Evolutionary conservation across 257 asterid species (phyloP).

Genomic region (Fraxinus anomala): DNA sequence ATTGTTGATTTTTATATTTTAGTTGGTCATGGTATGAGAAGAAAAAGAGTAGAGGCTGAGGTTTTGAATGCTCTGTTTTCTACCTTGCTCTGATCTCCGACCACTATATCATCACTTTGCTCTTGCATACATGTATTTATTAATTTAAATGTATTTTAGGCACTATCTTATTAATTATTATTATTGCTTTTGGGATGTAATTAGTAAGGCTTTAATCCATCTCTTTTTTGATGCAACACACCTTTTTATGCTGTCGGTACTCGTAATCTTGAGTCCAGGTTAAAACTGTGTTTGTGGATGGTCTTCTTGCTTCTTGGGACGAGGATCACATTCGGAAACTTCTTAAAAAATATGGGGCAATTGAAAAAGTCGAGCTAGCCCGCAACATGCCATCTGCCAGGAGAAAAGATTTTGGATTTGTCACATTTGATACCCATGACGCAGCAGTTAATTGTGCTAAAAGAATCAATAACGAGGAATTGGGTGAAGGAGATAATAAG

Average conservation of each 20-base stretch:
- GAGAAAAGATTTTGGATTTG: constrained; percentile 98
- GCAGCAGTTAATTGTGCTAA: constrained; percentile 91
- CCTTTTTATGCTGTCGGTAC: background rate
- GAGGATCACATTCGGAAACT: constrained; percentile 73
- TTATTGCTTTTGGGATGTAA: background rate
- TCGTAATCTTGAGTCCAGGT: constrained; percentile 56
- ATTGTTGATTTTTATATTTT: background rate
- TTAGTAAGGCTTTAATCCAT: background rate
- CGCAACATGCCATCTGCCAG: constrained; percentile 98
- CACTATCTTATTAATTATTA: background rate
- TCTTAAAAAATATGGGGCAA: constrained; percentile 65
- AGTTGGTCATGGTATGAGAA: background rate
- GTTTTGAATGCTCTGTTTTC: background rate
- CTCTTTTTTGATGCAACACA: background rate
- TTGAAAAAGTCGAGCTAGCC: constrained; percentile 93
- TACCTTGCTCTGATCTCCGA: background rate
- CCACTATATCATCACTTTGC: background rate
- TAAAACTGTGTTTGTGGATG: constrained; percentile 95
- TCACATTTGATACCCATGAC: constrained; percentile 82
- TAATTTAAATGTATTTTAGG: background rate
- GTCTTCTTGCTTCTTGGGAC: constrained; percentile 88
- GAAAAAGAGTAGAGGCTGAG: background rate
- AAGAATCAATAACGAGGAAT: constrained; percentile 80
- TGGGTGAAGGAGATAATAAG: constrained; percentile 92
- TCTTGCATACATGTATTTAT: background rate